phyloP scores from a whole-genome alignment of 345 rosid genomes.

The Gossypium raimondii region DNA sequence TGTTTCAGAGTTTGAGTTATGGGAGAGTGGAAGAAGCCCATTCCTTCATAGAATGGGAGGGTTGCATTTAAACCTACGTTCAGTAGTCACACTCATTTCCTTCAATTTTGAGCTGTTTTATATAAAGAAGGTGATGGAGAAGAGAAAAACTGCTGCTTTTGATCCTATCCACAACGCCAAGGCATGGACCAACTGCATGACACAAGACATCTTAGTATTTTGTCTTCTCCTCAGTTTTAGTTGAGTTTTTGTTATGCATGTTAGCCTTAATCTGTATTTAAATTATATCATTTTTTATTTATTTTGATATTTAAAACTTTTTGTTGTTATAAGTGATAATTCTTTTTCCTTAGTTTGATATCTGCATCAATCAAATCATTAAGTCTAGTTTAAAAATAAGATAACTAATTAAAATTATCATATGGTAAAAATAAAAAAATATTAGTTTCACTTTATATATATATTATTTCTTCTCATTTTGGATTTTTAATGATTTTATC shows the following conservation, averaged over 20 bases:
- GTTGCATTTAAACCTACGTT: slow-evolving; percentile 14
- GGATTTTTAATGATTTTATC: rapidly evolving
- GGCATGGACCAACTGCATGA: slow-evolving; percentile 20
- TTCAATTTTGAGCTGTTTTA: neutral
- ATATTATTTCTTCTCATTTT: no score
- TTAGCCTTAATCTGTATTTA: no score
- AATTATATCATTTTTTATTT: no score
- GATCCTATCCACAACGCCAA: slow-evolving; percentile 24
- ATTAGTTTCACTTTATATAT: no score
- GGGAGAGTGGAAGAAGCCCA: slow-evolving; percentile 26
- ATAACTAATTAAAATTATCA: no score
- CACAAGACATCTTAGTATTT: slow-evolving; percentile 19
- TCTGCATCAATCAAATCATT: no score
- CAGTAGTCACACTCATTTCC: slow-evolving; percentile 21
- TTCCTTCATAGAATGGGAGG: slow-evolving; percentile 26
- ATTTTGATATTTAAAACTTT: no score
- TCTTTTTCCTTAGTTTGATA: no score
- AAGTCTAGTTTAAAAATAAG: no score
- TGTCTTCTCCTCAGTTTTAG: slow-evolving; percentile 21
- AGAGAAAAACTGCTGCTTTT: slow-evolving; percentile 17
- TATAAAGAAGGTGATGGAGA: neutral
- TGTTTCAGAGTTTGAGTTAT: neutral
- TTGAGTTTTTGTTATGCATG: no score
- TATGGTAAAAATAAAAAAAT: no score
- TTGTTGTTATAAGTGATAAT: no score